phyloP scores from a whole-genome alignment of 208 protist species.

The Leishmania martiniquensis region DNA sequence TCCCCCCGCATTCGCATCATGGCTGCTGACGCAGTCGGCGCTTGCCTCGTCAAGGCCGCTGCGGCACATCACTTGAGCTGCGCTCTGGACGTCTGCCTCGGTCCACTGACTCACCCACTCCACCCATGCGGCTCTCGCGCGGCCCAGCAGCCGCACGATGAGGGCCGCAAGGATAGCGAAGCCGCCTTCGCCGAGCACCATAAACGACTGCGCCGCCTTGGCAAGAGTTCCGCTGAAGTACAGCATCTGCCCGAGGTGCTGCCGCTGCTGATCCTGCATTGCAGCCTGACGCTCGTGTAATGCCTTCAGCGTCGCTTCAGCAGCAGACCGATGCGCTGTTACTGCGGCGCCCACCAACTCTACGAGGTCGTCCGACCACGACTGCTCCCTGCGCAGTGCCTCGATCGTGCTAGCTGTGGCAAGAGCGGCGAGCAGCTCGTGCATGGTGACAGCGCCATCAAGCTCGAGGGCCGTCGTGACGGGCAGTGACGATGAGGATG shows the following conservation, averaged over 20 bases:
- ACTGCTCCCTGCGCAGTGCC: conserved; percentile 18
- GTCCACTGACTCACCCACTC: conserved; percentile 20
- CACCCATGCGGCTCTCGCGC: conserved; percentile 21
- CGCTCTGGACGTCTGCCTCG: conserved; percentile 5
- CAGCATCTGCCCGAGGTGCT: conserved; percentile 18
- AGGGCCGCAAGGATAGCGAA: conserved; percentile 11
- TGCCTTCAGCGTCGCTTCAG: neutral
- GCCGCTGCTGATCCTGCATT: conserved; percentile 13
- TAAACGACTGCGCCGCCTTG: conserved; percentile 26
- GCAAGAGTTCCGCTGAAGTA: conserved; percentile 33
- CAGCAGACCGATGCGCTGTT: neutral
- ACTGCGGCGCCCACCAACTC: neutral
- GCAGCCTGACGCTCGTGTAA: neutral
- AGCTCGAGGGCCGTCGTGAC: neutral
- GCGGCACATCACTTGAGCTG: neutral
- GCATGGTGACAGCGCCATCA: conserved; percentile 16
- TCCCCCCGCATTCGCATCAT: neutral
- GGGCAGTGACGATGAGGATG: neutral
- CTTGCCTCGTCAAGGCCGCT: neutral
- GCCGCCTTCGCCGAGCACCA: conserved; percentile 19
- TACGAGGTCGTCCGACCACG: conserved; percentile 7
- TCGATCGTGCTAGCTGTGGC: conserved; percentile 10
- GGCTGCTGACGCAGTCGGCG: neutral
- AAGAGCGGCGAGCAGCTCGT: conserved; percentile 18
- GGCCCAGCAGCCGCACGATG: conserved; percentile 13